A percentile compares a stretch with the other conserved stretches of the same genome.
Evolutionary conservation across 441 rosid species (phyloP).

Genomic region (Geranium incanum): DNA sequence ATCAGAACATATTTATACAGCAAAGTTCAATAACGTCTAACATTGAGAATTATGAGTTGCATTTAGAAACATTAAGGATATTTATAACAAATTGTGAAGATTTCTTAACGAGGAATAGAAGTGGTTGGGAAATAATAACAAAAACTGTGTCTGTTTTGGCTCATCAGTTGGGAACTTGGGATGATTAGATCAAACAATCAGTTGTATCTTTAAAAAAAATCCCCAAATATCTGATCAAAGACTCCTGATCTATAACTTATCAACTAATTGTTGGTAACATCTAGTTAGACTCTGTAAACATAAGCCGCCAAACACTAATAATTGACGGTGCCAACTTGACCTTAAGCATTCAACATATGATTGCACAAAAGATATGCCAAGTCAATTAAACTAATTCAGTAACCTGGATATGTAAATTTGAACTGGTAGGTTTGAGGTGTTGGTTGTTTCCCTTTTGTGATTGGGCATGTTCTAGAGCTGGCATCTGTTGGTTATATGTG

Average conservation of each 20-base stretch:
- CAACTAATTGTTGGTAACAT: background rate
- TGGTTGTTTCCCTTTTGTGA: background rate
- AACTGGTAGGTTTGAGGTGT: background rate
- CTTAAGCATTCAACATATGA: background rate
- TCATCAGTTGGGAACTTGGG: background rate
- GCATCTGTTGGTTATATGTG: background rate
- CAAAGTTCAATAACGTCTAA: background rate
- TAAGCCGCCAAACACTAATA: no score
- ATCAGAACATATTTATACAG: background rate
- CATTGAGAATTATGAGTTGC: background rate
- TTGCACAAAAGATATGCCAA: background rate
- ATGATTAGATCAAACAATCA: background rate
- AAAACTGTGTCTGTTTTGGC: background rate
- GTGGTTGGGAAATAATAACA: background rate
- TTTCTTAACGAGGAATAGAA: background rate
- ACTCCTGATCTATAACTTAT: background rate
- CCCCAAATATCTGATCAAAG: no score
- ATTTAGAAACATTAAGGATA: background rate
- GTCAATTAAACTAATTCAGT: background rate
- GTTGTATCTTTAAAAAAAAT: background rate
- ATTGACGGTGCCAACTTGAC: background rate
- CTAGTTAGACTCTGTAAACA: no score
- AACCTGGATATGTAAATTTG: background rate
- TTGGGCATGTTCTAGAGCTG: background rate
- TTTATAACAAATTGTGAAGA: background rate